phyloP scores from a whole-genome alignment of 176 grass and related monocot species.

The Oryza glumipatula region DNA sequence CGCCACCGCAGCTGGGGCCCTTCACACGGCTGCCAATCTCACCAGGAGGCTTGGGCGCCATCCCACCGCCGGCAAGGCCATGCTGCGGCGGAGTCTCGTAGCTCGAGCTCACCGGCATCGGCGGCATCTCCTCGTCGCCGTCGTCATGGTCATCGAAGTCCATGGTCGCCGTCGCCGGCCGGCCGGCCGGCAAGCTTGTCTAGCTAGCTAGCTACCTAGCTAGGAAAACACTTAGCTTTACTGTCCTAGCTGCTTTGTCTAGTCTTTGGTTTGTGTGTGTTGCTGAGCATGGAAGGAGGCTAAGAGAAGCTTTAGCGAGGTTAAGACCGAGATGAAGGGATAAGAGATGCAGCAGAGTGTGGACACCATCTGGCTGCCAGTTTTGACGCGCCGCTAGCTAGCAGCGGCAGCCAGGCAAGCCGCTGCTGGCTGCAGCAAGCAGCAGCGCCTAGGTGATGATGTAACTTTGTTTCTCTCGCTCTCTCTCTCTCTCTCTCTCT shows the following conservation, averaged over 20 bases:
- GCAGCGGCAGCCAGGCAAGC: constrained; percentile 22
- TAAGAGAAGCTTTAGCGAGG: constrained; percentile 55
- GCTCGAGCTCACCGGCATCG: constrained; percentile 60
- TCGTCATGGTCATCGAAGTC: constrained; percentile 73
- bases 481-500: background rate
- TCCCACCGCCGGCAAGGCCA: constrained; percentile 2
- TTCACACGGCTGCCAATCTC: constrained; percentile 12
- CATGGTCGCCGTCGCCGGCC: constrained; percentile 40
- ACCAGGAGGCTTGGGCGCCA: constrained; percentile 17
- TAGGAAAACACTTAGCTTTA: background rate
- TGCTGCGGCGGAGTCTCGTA: constrained; percentile 43
- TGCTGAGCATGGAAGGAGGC: constrained; percentile 34
- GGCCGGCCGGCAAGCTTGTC: background rate
- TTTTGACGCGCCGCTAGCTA: constrained; percentile 56
- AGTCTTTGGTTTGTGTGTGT: constrained; percentile 5
- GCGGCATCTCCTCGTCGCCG: constrained; percentile 56
- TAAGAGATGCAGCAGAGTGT: constrained; percentile 50
- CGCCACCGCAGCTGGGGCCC: constrained; percentile 18
- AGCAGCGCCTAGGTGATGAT: constrained; percentile 30
- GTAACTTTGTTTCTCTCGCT: background rate
- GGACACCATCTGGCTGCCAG: constrained; percentile 53
- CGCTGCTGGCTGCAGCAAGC: constrained; percentile 26
- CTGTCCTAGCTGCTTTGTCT: background rate
- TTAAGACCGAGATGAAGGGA: constrained; percentile 50
- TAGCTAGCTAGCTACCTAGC: background rate